Evolutionary conservation across 495 filamentous ascomycete species (phyloP), one percentile per base, ranked within the genome.

Genomic region (Podospora conica): DNA sequence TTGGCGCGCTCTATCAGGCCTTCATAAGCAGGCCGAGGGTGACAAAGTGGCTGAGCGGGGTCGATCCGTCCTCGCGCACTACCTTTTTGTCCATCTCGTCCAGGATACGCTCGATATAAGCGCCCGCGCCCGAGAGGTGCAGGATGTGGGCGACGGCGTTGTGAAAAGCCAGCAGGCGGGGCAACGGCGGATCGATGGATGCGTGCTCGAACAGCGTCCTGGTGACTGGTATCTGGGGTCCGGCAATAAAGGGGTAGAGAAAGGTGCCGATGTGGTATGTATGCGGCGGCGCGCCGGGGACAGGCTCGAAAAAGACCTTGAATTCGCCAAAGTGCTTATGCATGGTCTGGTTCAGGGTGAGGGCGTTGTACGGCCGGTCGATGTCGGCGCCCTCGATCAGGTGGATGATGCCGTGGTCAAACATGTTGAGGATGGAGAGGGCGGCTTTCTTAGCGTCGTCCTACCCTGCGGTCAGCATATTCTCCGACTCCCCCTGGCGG

Each of bases 131-230:
- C 33, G 72, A 74, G 1, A 70, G 66, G 64, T 75, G 68, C 24
- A 76, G 74, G 11, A 76, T 75, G 57, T 67, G 68, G 56, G 62
- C 73, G 48, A 75, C 73, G 58, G 71, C 71, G 62, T 53, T 62
- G 66, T 77, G 73, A 31, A 77, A n/a, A 18, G 58, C 55, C 10
- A 75, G 67, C 53, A 76, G 73, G 33, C 69, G 66, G 33, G 53
- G 33, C 53, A 68, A 76, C 21, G 71, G 74, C 5, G 71, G 69
- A 15, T 75, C 73, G 64, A 75, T 70, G 8, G 64, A 55, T 29
- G 64, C 24, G 27, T 66, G 64, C 11, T 9, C 3, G 27, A 60
- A 60, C 11, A 66, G 27, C n/a, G 57, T 60, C 55, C 63, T 65
- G 8, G 25, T 22, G 25, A 65, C 28, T 25, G 63, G 63, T 21